These are phyloP conservation scores for Tuber umbilicatum DNA, from an alignment of 495 filamentous ascomycete species.

Conservation along the genomic window DNA sequence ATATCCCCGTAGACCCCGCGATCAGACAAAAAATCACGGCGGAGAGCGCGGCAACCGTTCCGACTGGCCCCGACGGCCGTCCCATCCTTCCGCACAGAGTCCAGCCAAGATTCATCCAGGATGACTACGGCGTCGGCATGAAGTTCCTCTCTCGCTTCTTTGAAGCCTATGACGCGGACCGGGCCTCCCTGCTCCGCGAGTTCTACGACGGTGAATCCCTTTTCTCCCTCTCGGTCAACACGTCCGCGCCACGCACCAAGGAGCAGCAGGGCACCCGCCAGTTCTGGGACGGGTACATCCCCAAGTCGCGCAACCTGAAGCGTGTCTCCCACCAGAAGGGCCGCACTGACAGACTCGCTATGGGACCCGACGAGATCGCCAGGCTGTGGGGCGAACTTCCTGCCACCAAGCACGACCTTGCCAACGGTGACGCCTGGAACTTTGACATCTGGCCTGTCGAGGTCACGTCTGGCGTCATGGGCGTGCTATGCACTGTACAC, in stretches of 20 bases:
- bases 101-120: conserved; percentile 62
- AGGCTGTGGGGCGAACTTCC: conserved; percentile 65
- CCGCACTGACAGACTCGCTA: conserved; percentile 58
- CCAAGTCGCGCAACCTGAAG: conserved; percentile 70
- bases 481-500: conserved; percentile 71
- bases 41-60: conserved; percentile 26
- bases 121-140: conserved; percentile 62
- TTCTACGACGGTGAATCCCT: conserved; percentile 72
- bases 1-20: conserved; percentile 28
- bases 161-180: conserved; percentile 64
- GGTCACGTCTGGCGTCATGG: conserved; percentile 61
- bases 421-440: conserved; percentile 59
- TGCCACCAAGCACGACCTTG: conserved; percentile 65
- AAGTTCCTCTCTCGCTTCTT: conserved; percentile 53
- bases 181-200: conserved; percentile 53
- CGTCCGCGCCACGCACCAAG: conserved; percentile 52
- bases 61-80: conserved; percentile 45
- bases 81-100: conserved; percentile 57
- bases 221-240: conserved; percentile 73
- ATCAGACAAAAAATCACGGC: conserved; percentile 5
- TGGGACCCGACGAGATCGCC: conserved; percentile 59
- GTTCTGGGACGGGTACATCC: conserved; percentile 69
- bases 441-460: conserved; percentile 76
- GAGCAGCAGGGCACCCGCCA: conserved; percentile 42
- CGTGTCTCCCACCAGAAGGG: conserved; percentile 56